Percentiles rank a stretch among this genome's conserved stretches.
These are phyloP conservation scores for Backusella psychrophila DNA, from an alignment of 192 early-diverging fungal species.

Conservation along the genomic window DNA sequence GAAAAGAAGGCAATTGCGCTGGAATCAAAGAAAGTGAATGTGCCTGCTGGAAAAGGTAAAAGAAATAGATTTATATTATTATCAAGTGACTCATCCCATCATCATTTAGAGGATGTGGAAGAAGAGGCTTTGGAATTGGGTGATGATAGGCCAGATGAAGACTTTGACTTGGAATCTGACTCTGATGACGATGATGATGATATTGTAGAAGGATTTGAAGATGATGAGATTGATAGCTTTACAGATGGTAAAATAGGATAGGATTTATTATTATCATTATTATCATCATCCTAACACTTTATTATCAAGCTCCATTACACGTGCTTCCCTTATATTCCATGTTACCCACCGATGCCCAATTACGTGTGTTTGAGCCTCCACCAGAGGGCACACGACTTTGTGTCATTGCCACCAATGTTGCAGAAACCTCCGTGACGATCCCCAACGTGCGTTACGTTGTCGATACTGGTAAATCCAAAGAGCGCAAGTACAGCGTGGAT, in stretches of 20 bases:
- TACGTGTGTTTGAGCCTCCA: slow-evolving; percentile 86
- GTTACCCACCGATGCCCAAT: slow-evolving; percentile 86
- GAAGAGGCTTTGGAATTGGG: slow-evolving; percentile 59
- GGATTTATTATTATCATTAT: not conserved
- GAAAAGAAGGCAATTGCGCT: slow-evolving; percentile 24
- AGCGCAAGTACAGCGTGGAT: slow-evolving; percentile 78
- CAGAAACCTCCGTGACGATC: slow-evolving; percentile 98
- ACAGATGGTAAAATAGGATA: slow-evolving; percentile 35
- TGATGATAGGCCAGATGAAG: slow-evolving; percentile 50
- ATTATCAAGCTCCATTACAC: slow-evolving; percentile 62
- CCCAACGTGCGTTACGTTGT: slow-evolving; percentile 95
- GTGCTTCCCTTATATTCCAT: slow-evolving; percentile 98
- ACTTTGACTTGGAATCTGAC: slow-evolving; percentile 35
- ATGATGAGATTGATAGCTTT: slow-evolving; percentile 63
- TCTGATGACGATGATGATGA: slow-evolving; percentile 63
- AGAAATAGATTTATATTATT: not conserved
- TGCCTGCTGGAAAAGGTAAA: slow-evolving; percentile 38
- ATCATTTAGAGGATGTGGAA: slow-evolving; percentile 48
- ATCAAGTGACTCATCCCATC: not conserved
- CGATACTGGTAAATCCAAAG: slow-evolving; percentile 93
- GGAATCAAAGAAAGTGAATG: slow-evolving; percentile 12
- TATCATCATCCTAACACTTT: not conserved
- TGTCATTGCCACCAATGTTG: slow-evolving; percentile 97
- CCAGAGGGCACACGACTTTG: slow-evolving; percentile 88
- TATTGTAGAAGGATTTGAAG: slow-evolving; percentile 50